Evolutionary conservation across 257 asterid species (phyloP).

Genomic region (Solanum gandarillasii): DNA sequence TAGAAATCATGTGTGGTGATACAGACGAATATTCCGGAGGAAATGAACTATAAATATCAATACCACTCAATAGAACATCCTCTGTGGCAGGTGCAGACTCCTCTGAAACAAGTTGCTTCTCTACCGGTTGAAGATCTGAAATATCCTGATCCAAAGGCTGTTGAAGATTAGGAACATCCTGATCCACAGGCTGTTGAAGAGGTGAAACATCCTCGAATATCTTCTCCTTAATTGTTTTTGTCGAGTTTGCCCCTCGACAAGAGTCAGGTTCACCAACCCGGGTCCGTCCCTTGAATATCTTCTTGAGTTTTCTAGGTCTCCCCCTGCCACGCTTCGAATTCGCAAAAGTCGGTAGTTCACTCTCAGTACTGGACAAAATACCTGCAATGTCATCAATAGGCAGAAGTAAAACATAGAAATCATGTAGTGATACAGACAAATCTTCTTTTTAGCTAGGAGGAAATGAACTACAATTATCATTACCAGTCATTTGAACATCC

Average conservation of each 20-base stretch:
- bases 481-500: not conserved
- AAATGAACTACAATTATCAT: not conserved
- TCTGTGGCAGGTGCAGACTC: not conserved
- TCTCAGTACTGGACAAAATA: conserved; percentile 8
- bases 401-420: conserved; percentile 12
- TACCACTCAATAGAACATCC: not conserved
- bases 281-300: not conserved
- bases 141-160: conserved; percentile 5
- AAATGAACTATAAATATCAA: not conserved
- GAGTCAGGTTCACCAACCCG: conserved; percentile 20
- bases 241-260: conserved; percentile 23
- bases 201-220: not conserved
- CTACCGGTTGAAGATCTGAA: conserved; percentile 3
- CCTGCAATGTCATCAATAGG: conserved; percentile 10
- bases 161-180: not conserved
- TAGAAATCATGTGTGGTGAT: conserved; percentile 9
- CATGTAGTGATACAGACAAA: conserved; percentile 2
- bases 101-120: not conserved
- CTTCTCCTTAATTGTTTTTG: not conserved
- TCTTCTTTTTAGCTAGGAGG: conserved; percentile 12
- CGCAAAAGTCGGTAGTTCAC: conserved; percentile 1
- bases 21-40: conserved; percentile 5
- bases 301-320: conserved; percentile 9
- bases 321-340: not conserved
- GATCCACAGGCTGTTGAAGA: not conserved